Base-by-base conservation (phyloP, 306 rosid species). In the Malus sylvestris region DNA sequence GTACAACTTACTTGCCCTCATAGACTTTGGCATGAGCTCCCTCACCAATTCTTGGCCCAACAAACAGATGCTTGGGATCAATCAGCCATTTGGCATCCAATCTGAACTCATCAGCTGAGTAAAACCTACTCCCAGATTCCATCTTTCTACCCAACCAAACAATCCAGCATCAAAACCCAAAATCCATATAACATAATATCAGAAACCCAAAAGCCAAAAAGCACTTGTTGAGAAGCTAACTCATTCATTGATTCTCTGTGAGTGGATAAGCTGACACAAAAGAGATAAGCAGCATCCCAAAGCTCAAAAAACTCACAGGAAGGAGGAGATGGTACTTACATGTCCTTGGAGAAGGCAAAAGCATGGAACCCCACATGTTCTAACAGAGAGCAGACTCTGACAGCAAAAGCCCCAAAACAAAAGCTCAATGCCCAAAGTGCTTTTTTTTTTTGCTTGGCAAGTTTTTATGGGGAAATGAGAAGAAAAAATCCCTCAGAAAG, bases 21-120 rank as follows among this genome's bases (percentile, higher is more conserved):
- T 91, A 94, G 53, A 94, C 97, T 89, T 86, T 94, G 70, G 95
- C 98, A 85, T 94, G 98, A 85, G 97, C 97, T 70, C 98, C 97
- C 44, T 94, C 98, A 55, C 97, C 96, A 87, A 94, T 88, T 80
- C 87, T 81, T 20, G 98, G 97, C 23, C 97, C 98, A 38, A 94
- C 98, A 78, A 82, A 90, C 13, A 91, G 90, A 73, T 82, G 93
- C 44, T 86, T 84, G 63, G 97, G 97, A 85, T 91, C 96, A 89
- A 94, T 76, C 40, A 90, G 79, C 93, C 96, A 94, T 76, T 90
- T 91, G 40, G 89, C 73, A 78, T 94, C 97, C 85, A 91, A 86
- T 83, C 85, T 86, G 87, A 90, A 83, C 85, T 91, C 95, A 73
- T 94, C 97, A 67, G 85, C 88, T 11, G 95, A 82, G 88, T 84